Conservation (phyloP, 108 stramenopile genomes). For the Pseudonitzschia multistriata region DNA sequence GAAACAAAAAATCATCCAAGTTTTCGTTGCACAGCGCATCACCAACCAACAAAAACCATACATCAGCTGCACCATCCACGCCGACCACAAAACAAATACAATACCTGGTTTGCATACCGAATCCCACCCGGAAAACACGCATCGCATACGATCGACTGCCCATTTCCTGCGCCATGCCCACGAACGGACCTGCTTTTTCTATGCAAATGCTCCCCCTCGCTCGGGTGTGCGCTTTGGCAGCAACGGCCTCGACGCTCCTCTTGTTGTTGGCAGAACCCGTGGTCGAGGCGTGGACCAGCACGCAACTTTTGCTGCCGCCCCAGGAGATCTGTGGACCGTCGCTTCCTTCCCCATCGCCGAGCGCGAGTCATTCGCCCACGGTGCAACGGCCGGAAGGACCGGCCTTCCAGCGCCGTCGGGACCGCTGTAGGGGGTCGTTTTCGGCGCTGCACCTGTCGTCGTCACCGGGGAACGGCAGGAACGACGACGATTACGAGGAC, state of each 20-base stretch:
- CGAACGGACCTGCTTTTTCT: too few species aligned
- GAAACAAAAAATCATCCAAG: not conserved
- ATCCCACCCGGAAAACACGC: too few species aligned
- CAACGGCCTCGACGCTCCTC: not conserved
- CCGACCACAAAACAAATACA: too few species aligned
- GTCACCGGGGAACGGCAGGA: not conserved
- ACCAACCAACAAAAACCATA: too few species aligned
- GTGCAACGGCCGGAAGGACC: not conserved
- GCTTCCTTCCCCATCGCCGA: not conserved
- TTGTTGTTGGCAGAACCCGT: not conserved
- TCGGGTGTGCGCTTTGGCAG: not conserved
- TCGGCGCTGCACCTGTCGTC: not conserved
- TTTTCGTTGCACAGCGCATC: too few species aligned
- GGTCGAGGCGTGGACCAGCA: not conserved
- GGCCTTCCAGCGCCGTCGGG: not conserved
- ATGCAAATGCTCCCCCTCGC: not conserved
- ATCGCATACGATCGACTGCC: too few species aligned
- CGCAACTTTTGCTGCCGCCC: not conserved
- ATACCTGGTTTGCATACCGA: too few species aligned
- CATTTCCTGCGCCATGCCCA: too few species aligned
- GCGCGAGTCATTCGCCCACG: not conserved
- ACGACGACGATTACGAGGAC: not conserved
- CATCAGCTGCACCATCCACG: too few species aligned
- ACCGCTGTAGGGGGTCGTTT: not conserved
- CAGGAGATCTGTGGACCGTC: not conserved